phyloP scores from a whole-genome alignment of 2,329 filamentous ascomycete species.

The Fusarium setosum region DNA sequence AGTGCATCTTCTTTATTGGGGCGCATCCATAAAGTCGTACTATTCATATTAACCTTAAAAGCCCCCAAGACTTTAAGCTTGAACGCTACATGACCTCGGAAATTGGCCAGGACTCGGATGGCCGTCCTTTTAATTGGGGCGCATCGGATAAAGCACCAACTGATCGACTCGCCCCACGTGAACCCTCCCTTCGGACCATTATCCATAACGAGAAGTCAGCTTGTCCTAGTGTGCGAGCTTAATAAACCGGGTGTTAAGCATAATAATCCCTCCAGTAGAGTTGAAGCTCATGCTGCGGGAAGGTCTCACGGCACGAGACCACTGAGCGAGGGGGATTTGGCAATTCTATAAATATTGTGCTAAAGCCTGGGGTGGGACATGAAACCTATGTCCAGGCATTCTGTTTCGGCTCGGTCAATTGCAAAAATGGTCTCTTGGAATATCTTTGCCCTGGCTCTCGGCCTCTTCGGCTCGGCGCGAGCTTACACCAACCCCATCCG shows the following conservation, averaged over 20 bases:
- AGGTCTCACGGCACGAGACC: not conserved
- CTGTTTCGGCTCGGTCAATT: not conserved
- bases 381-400: not conserved
- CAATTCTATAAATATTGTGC: not conserved
- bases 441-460: constrained; percentile 17
- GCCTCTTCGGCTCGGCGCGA: constrained; percentile 20
- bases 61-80: constrained; percentile 2
- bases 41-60: constrained; percentile 6
- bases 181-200: constrained; percentile 1
- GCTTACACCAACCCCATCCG: constrained; percentile 65
- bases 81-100: constrained; percentile 4
- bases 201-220: not conserved
- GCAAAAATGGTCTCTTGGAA: constrained; percentile 29
- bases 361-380: not conserved
- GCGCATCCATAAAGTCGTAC: constrained; percentile 4
- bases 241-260: not conserved
- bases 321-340: no score
- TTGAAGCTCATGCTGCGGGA: not conserved
- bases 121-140: constrained; percentile 20
- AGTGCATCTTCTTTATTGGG: constrained; percentile 7
- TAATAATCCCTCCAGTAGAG: constrained; percentile 7
- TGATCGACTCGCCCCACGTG: constrained; percentile 7
- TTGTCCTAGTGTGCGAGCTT: not conserved
- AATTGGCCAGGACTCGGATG: not conserved
- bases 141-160: constrained; percentile 5